Evolutionary conservation across 345 rosid species (phyloP), one percentile per base, ranked within the genome.

Genomic region (Pseudoturritis turrita): DNA sequence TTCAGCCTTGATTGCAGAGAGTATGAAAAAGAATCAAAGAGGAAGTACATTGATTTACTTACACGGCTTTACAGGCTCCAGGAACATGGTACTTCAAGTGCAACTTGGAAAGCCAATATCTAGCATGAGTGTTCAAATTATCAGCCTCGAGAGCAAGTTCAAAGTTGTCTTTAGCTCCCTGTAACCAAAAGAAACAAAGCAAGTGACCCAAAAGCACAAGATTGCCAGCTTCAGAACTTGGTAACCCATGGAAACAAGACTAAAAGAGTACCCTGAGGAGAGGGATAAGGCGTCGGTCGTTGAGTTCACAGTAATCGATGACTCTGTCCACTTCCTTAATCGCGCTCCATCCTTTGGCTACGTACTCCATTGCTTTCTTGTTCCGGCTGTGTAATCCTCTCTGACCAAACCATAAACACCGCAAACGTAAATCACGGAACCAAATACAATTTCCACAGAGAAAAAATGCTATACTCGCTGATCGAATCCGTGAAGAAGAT

Each of bases 101-200:
- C 82, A 90, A 76, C 56, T 75, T 89, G 13, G 92, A 83, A 59
- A 90, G 77, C 97, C 98, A 93, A 62, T 60, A 90, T 71, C 92
- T 85, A 18, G 96, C 98, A 76, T 83, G 97, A 23, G 94, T 89
- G 76, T 87, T 89, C 26, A 87, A 81, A 78, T 78, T 82, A 83
- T 90, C 94, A 54, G 82, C 89, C 81, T 84, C 91, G 39, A 94
- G 51, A 55, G 96, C 96, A 85, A 91, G 75, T 79, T 91, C 95
- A 76, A 94, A 91, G 76, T 88, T 94, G 77, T 91, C 95, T 76
- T 94, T 94, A 47, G 91, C 97, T 28, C 86, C 81, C 98, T 94
- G 62, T 53, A 71, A 47, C 57, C 52, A 53, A 52, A 25, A 13
- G 10, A 17, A 10, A 8, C 31, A 33, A 29, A 8, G 2, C 26